phyloP scores from a whole-genome alignment of 495 filamentous ascomycete species.

The Chaetomidium leptoderma region DNA sequence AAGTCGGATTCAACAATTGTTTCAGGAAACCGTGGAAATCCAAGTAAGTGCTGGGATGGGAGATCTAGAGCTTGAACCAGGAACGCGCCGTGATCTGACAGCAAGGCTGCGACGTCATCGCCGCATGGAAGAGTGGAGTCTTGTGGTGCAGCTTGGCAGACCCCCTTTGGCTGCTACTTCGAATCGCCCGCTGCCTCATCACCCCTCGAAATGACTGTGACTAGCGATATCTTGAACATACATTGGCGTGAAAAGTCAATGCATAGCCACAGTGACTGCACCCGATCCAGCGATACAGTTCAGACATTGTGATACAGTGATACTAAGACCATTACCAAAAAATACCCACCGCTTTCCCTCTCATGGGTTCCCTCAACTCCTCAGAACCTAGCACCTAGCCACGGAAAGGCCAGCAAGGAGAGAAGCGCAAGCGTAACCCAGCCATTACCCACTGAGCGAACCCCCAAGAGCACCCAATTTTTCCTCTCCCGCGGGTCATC shows the following conservation, averaged over 20 bases:
- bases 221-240: too few species aligned
- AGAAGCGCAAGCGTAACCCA: neutral
- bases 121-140: neutral
- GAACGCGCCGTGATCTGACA: neutral
- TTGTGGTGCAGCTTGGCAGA: neutral
- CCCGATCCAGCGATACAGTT: neutral
- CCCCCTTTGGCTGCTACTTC: too few species aligned
- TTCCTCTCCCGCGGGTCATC: neutral
- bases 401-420: neutral
- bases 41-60: too few species aligned
- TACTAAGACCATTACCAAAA: constrained; percentile 5
- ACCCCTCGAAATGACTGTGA: too few species aligned
- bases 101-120: constrained; percentile 7
- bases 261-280: too few species aligned
- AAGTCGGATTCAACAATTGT: too few species aligned
- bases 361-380: neutral
- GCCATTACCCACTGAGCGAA: neutral
- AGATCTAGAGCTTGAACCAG: too few species aligned
- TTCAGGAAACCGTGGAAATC: too few species aligned
- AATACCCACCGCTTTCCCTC: neutral
- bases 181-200: too few species aligned
- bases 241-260: too few species aligned
- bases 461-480: neutral
- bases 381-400: neutral
- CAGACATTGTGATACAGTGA: constrained; percentile 10